Evolutionary conservation across 2,329 filamentous ascomycete species (phyloP).

Genomic region (Monilinia fructigena): DNA sequence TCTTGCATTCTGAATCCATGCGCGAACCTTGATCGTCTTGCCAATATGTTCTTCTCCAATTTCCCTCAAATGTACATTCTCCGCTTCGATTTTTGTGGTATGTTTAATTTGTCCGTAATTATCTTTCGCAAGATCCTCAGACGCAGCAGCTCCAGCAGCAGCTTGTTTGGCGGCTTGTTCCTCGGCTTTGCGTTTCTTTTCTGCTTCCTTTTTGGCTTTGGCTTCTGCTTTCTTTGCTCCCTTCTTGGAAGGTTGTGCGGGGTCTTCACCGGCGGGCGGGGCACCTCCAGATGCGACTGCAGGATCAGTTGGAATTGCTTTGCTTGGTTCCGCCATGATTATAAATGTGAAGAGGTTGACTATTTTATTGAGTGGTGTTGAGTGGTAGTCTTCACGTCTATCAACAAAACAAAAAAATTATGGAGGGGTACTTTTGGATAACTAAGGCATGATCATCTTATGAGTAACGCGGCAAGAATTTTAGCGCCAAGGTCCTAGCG

Average conservation of each 20-base stretch:
- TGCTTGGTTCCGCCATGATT: constrained; percentile 29
- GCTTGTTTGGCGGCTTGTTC: constrained; percentile 72
- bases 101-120: constrained; percentile 74
- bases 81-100: constrained; percentile 53
- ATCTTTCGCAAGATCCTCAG: constrained; percentile 67
- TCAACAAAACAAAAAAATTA: background rate
- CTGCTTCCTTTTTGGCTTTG: constrained; percentile 85
- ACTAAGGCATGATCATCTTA: constrained; percentile 7
- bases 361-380: background rate
- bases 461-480: constrained; percentile 23
- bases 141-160: constrained; percentile 60
- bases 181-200: constrained; percentile 71
- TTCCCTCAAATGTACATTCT: constrained; percentile 59
- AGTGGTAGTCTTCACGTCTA: background rate
- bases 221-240: constrained; percentile 79
- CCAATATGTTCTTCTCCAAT: constrained; percentile 65
- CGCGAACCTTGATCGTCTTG: constrained; percentile 72
- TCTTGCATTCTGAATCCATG: constrained; percentile 82
- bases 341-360: background rate
- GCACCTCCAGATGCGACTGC: constrained; percentile 16
- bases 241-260: constrained; percentile 60
- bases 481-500: constrained; percentile 19
- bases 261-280: constrained; percentile 20
- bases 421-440: constrained; percentile 22
- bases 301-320: constrained; percentile 29